Evolutionary conservation across 169 alveolate species (phyloP), one percentile per base, ranked within the genome.

Genomic region (Eimeria acervulina): DNA sequence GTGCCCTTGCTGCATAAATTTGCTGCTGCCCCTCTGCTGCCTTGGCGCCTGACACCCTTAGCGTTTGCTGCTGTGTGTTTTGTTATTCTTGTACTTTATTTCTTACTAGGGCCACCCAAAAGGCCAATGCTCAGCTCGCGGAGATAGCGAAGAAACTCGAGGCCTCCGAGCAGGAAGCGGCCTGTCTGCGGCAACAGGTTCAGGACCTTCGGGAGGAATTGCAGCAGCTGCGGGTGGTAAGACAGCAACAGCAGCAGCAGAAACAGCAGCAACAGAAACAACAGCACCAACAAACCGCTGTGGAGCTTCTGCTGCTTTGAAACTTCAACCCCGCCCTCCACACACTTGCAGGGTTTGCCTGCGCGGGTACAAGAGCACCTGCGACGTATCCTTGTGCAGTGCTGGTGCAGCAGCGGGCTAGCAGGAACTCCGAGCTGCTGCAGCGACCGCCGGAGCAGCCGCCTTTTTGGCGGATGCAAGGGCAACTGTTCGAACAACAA

Each of bases 141-240:
- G 93, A 85, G 38, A 17, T 80, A 55, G 10, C 21, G 55, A 85
- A 61, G 6, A 26, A 28, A 19, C 93, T 85, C 19, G 61, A 85
- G 36, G 55, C 44, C 33, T 42, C 40, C 6, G 63, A 59, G 52
- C 74, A 85, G 93, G 42, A 85, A 21, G 93, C 42, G 19, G 5
- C 1, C 40, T 70, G 42, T 33, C 78, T 85, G 15, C 93, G 55
- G 23, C 74, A 85, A 23, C 93, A 85, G 17, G 13, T 85, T 36
- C 55, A 85, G 36, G 93, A 85, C 26, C 93, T 85, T 17, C 93
- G 33, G 80, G 93, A 12, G 19, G 36, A 42, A 52, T 21, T 85
- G 80, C 78, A 61, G 55, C 93, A 47, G 63, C n/a, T 85, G 74
- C 80, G 42, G 36, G 87, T 44, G 38, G n/a, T 33, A 4, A 1